Evolutionary conservation across 441 rosid genomes (phyloP).

Genomic region (Hura crepitans): DNA sequence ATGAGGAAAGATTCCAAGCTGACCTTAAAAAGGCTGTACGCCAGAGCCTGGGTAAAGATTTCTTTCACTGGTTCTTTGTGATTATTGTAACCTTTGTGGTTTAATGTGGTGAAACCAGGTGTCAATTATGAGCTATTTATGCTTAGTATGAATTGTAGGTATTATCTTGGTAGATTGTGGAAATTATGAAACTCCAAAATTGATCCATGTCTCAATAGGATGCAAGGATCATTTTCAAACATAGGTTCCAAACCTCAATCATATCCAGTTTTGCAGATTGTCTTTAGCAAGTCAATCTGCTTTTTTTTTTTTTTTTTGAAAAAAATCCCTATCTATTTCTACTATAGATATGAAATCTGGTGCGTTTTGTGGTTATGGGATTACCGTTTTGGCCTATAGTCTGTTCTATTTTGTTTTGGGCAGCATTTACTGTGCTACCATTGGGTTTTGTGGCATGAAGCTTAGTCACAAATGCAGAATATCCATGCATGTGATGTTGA

Average conservation of each 20-base stretch:
- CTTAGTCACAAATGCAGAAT: background rate
- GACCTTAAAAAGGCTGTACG: constrained; percentile 76
- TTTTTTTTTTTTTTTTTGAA: background rate
- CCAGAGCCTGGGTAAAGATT: constrained; percentile 81
- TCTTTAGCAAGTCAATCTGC: background rate
- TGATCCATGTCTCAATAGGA: background rate
- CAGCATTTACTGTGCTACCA: background rate
- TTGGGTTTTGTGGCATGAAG: background rate
- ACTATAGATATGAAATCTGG: background rate
- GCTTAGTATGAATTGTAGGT: background rate
- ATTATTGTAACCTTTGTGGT: constrained; percentile 13
- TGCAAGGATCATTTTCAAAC: background rate
- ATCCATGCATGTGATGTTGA: background rate
- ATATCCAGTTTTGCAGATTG: background rate
- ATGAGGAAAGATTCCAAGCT: constrained; percentile 93
- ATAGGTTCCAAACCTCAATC: background rate
- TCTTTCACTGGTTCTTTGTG: constrained; percentile 12
- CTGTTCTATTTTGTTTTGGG: background rate
- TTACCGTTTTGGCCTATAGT: background rate
- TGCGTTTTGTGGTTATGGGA: background rate
- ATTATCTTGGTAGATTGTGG: constrained; percentile 5
- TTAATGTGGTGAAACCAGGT: constrained; percentile 2
- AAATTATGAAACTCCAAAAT: background rate
- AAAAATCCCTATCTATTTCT: no score
- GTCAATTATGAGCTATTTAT: background rate